Evolutionary conservation across 345 rosid species (phyloP).

Genomic region (Trapa bicornis): DNA sequence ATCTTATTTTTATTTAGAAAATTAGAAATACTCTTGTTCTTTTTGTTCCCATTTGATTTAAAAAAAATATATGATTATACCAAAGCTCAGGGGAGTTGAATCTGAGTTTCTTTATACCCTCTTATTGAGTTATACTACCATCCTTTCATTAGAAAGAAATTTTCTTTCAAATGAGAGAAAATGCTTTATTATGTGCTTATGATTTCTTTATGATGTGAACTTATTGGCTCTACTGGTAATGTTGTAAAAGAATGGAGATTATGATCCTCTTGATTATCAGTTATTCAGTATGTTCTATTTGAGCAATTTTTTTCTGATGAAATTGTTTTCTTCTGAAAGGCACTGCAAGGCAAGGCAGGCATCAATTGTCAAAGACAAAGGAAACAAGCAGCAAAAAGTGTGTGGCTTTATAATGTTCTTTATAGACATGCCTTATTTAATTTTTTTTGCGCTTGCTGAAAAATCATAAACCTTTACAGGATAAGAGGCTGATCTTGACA

Average conservation of each 20-base stretch:
- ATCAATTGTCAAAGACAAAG: constrained; percentile 78
- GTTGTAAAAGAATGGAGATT: too few species aligned
- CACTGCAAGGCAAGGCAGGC: constrained; percentile 91
- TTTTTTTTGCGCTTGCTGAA: background rate
- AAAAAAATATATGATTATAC: background rate
- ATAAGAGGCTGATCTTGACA: constrained; percentile 71
- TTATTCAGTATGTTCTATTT: background rate
- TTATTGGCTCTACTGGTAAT: too few species aligned
- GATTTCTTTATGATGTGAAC: background rate
- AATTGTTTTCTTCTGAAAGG: constrained; percentile 22
- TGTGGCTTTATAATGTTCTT: background rate
- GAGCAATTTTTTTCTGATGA: background rate
- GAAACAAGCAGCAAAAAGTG: constrained; percentile 91
- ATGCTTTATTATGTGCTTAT: background rate
- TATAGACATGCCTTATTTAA: background rate
- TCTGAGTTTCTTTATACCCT: background rate
- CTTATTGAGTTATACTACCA: background rate
- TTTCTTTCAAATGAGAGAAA: background rate
- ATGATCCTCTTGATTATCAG: too few species aligned
- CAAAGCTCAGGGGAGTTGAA: background rate
- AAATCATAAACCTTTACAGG: constrained; percentile 28
- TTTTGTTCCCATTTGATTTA: background rate
- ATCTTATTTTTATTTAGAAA: background rate
- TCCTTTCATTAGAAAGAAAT: background rate
- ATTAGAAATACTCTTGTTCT: background rate